Percentiles rank a stretch among this genome's conserved stretches.
Evolutionary conservation across 768 basidiomycete species (phyloP).

Genomic region (Kwoniella newhampshirensis): DNA sequence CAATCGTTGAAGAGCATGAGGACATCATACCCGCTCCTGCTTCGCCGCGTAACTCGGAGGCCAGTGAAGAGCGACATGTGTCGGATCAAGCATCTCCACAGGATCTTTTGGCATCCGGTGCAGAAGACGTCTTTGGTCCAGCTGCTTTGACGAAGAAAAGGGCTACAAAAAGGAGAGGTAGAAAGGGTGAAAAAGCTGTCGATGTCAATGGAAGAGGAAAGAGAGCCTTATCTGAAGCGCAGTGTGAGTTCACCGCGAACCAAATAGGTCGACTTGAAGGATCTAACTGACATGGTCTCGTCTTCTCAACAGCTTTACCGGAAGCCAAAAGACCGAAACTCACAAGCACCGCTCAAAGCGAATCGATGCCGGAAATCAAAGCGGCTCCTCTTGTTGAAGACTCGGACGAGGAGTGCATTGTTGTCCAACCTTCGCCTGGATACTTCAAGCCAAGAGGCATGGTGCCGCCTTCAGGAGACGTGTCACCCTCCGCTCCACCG

Average conservation of each 20-base stretch:
- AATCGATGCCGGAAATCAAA: slow-evolving; percentile 10
- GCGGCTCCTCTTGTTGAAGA: background rate
- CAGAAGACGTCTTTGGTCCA: slow-evolving; percentile 39
- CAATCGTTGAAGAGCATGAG: background rate
- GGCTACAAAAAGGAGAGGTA: background rate
- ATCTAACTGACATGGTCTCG: background rate
- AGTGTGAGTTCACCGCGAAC: slow-evolving; percentile 10
- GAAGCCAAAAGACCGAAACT: slow-evolving; percentile 3
- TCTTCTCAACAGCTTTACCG: slow-evolving; percentile 9
- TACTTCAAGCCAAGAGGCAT: slow-evolving; percentile 8
- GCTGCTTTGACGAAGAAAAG: slow-evolving; percentile 5
- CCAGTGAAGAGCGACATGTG: slow-evolving; percentile 1
- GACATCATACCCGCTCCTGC: background rate
- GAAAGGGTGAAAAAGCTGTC: background rate
- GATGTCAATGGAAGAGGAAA: slow-evolving; percentile 15
- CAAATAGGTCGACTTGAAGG: background rate
- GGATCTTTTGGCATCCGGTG: background rate
- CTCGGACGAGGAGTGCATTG: slow-evolving; percentile 15
- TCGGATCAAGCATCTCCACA: slow-evolving; percentile 8
- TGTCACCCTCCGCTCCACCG: background rate
- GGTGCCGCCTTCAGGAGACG: background rate
- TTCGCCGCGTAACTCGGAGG: slow-evolving; percentile 10
- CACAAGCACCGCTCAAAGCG: background rate
- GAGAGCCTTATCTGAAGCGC: background rate
- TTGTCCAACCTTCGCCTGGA: slow-evolving; percentile 8